Base-by-base conservation (phyloP, 805 yeast species). In the Cyberlindnera euphorbiiphila region DNA sequence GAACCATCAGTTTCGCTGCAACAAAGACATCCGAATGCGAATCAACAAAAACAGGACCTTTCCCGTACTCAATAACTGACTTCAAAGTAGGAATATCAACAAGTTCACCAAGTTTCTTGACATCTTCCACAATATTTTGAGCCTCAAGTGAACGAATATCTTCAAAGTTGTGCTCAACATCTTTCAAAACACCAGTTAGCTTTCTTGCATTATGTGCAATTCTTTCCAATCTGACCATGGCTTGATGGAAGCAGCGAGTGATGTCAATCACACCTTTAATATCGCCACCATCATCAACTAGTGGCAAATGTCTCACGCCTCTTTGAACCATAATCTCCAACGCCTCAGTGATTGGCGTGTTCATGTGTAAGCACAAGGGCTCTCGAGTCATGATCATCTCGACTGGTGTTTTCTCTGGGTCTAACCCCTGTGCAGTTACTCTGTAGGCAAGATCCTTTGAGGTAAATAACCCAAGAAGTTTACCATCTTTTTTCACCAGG, bases 361-460 rank as follows among this genome's bases (percentile, higher is more conserved):
- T 52, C 32, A 55, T 51, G 9, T 64, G 61, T 10, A 64, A 56
- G 21, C 58, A 59, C 17, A 56, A 50, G 0, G 74, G 74, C 13
- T 51, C 51, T 2, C 43, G 45, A 0, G 74, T 65, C 72, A 68
- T 66, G 10, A 69, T 66, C 17, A 54, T 51, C 22, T 52, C 56
- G 5, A 68, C 65, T 5, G 47, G 46, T 2, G 65, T 54, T 1
- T 32, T 13, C 11, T 45, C 41, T 1, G 62, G 59, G 26, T 56
- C 54, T 16, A 58, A 28, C 6, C 55, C 61, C 17, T 42, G 35
- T 0, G 67, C 66, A 12, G 62, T 60, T 5, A 65, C 71, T 25
- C 69, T 56, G 26, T 66, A 66, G 0, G 73, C 73, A n/a, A 69
- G 49, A 46, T 69, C 75, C 41, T 66, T 68, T 0, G 74, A 67